These are phyloP conservation scores for Penicillium freii DNA, from an alignment of 2,329 filamentous ascomycete species.

Conservation along the genomic window DNA sequence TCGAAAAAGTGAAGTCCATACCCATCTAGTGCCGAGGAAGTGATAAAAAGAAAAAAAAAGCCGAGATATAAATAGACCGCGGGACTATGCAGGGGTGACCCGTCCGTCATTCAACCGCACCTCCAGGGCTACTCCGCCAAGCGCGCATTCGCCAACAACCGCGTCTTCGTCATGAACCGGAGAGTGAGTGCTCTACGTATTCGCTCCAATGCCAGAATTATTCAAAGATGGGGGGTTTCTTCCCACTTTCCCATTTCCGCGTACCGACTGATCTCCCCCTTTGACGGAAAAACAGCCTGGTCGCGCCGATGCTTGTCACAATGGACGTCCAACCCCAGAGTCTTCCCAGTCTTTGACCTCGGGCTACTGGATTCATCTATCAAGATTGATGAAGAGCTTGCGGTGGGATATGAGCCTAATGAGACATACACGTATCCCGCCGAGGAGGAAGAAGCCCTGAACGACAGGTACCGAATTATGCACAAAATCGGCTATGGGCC, in stretches of 20 bases:
- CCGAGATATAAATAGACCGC: slow-evolving; percentile 4
- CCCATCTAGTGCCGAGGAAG: not conserved
- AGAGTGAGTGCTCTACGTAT: not conserved
- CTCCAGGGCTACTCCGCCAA: not conserved
- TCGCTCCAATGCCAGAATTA: not conserved
- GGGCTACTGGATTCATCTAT: slow-evolving; percentile 8
- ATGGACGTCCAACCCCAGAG: slow-evolving; percentile 7
- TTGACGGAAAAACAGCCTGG: not conserved
- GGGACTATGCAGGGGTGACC: slow-evolving; percentile 1
- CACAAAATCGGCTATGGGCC: slow-evolving; percentile 30
- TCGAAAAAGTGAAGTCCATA: not conserved
- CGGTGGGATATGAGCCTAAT: slow-evolving; percentile 14
- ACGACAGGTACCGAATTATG: slow-evolving; percentile 25
- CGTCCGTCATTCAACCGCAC: not conserved
- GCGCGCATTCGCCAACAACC: not conserved
- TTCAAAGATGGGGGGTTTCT: not conserved
- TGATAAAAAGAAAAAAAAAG: not conserved
- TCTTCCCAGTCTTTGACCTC: slow-evolving; percentile 11
- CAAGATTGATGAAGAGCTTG: slow-evolving; percentile 16
- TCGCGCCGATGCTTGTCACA: not conserved
- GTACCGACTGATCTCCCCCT: not conserved
- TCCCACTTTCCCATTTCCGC: not conserved
- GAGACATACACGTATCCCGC: slow-evolving; percentile 20
- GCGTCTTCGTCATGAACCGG: not conserved
- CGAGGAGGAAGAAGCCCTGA: slow-evolving; percentile 18